A percentile compares a stretch with the other conserved stretches of the same genome.
Evolutionary conservation across 73 alveolate species (phyloP).

Genomic region (Paramecium caudatum): DNA sequence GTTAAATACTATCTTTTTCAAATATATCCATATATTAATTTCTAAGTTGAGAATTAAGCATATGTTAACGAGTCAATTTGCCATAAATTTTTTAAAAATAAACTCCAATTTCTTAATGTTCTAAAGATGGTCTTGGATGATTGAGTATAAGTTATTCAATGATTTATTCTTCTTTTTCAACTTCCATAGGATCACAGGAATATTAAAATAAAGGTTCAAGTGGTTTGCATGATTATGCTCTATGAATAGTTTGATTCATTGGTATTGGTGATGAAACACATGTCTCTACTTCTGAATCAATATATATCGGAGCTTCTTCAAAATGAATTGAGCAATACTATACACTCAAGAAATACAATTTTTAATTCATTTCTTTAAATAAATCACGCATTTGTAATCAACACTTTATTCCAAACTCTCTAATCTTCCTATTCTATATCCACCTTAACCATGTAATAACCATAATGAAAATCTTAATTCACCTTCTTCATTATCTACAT

Average conservation of each 20-base stretch:
- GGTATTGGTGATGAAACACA: not conserved
- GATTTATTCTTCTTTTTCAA: not conserved
- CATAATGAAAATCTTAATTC: constrained; percentile 10
- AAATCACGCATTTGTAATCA: constrained; percentile 47
- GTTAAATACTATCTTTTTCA: constrained; percentile 24
- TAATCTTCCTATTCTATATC: constrained; percentile 27
- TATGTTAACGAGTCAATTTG: not conserved
- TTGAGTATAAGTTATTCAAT: too few relatives aligned
- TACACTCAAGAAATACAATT: not conserved
- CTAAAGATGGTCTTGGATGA: too few relatives aligned
- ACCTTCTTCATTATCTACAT: constrained; percentile 22
- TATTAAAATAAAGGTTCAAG: not conserved
- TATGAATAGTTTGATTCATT: not conserved
- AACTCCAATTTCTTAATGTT: too few relatives aligned
- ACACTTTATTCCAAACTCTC: constrained; percentile 43
- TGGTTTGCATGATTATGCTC: not conserved
- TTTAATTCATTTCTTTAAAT: constrained; percentile 38
- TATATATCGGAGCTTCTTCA: not conserved
- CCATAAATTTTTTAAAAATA: not conserved
- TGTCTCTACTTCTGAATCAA: not conserved
- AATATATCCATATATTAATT: not conserved
- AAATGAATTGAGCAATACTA: not conserved
- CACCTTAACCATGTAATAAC: constrained; percentile 36
- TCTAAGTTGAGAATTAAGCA: not conserved
- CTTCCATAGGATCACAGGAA: not conserved